Conservation (phyloP, 306 rosid species). For the Begonia loranthoides region DNA sequence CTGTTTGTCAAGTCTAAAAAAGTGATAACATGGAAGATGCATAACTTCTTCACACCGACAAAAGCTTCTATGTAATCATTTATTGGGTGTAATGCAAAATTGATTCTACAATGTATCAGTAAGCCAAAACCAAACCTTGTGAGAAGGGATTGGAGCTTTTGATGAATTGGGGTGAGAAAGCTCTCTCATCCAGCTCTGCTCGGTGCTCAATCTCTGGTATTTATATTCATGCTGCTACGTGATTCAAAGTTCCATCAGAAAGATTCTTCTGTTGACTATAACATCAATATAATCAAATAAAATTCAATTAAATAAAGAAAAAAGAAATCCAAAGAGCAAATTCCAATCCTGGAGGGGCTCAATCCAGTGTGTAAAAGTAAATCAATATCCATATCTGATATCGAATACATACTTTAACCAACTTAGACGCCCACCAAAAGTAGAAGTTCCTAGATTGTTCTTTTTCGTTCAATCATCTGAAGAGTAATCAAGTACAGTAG, state of each 20-base stretch:
- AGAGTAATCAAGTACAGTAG: too few species aligned
- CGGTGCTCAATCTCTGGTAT: slow-evolving; percentile 1
- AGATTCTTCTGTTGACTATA: too few species aligned
- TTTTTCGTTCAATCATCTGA: too few species aligned
- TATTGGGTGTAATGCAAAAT: not conserved
- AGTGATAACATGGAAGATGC: slow-evolving; percentile 31
- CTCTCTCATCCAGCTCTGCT: slow-evolving; percentile 12
- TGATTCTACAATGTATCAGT: too few species aligned
- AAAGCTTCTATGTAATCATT: slow-evolving; percentile 5
- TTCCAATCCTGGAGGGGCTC: not conserved
- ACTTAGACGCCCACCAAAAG: too few species aligned
- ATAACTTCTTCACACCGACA: slow-evolving; percentile 24
- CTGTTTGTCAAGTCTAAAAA: slow-evolving; percentile 43
- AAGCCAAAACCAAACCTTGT: too few species aligned
- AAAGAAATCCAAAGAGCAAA: slow-evolving; percentile 3
- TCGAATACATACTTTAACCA: too few species aligned
- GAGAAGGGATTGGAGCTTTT: slow-evolving; percentile 5
- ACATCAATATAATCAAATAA: not conserved
- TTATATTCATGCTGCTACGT: slow-evolving; percentile 7
- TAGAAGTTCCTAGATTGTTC: too few species aligned
- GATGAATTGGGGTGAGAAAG: slow-evolving; percentile 4
- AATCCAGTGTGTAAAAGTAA: too few species aligned
- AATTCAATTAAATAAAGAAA: too few species aligned
- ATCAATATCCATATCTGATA: too few species aligned
- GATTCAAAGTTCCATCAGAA: not conserved